Conservation (phyloP, 2,329 filamentous ascomycete species). For the Xenoacremonium recifei region DNA sequence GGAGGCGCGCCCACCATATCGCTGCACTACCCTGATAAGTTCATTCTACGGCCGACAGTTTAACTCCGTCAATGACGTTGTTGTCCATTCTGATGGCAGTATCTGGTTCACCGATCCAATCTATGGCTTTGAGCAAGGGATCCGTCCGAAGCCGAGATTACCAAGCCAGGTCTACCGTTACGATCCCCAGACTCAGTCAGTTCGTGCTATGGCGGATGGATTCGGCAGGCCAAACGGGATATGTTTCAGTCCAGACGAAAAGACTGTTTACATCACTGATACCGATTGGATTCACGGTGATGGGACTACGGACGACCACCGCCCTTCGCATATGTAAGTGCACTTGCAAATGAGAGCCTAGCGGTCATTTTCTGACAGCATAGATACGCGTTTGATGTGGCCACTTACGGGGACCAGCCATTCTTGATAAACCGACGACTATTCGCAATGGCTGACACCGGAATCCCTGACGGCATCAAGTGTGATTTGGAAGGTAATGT, state of each 20-base stretch:
- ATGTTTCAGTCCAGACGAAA: conserved; percentile 45
- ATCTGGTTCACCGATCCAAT: conserved; percentile 52
- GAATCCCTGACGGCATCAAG: conserved; percentile 48
- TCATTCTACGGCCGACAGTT: conserved; percentile 45
- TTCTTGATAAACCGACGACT: conserved; percentile 47
- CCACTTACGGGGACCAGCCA: conserved; percentile 25
- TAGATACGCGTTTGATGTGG: conserved; percentile 37
- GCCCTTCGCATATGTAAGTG: conserved; percentile 26
- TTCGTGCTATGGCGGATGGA: conserved; percentile 46
- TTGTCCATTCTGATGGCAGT: conserved; percentile 39
- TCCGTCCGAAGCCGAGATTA: conserved; percentile 40
- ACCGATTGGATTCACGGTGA: conserved; percentile 34
- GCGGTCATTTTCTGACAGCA: background rate
- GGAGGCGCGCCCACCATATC: conserved; percentile 30
- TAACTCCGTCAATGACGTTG: conserved; percentile 50
- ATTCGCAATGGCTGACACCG: conserved; percentile 48
- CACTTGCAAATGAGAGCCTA: background rate
- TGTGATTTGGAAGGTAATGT: conserved; percentile 47
- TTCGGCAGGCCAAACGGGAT: conserved; percentile 47
- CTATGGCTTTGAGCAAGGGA: conserved; percentile 48
- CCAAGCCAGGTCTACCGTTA: conserved; percentile 50
- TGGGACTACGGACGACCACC: conserved; percentile 27
- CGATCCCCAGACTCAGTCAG: conserved; percentile 35
- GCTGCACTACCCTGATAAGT: conserved; percentile 28
- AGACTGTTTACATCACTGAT: conserved; percentile 45